Conservation (phyloP, 495 filamentous ascomycete genomes). For the Hypomontagnella submonticulosa region DNA sequence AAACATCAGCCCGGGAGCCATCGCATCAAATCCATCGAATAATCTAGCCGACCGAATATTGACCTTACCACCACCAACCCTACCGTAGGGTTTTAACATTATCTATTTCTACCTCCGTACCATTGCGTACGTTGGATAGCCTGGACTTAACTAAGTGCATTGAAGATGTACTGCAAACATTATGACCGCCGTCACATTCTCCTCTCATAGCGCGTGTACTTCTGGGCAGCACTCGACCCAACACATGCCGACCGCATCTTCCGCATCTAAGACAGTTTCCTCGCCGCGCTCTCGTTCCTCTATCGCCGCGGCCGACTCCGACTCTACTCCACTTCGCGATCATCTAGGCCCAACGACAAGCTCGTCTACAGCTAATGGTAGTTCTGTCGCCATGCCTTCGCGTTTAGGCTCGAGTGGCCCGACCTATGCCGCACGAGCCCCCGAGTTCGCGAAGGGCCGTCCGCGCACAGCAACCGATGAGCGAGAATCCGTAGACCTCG, state of each 20-base stretch:
- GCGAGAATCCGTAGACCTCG: conserved; percentile 38
- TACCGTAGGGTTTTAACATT: not conserved
- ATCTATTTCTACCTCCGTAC: not conserved
- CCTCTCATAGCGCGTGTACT: conserved; percentile 37
- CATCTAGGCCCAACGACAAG: conserved; percentile 13
- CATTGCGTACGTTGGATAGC: not conserved
- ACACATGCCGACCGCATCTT: conserved; percentile 25
- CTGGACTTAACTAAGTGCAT: conserved; percentile 18
- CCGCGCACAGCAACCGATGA: conserved; percentile 42
- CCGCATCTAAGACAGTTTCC: conserved; percentile 17
- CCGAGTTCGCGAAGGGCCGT: conserved; percentile 34
- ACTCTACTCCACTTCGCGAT: conserved; percentile 12
- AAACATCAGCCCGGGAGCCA: conserved; percentile 32
- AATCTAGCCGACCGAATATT: conserved; percentile 17
- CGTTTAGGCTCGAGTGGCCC: conserved; percentile 33
- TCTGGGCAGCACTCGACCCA: conserved; percentile 29
- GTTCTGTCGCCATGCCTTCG: conserved; percentile 38
- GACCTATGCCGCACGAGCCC: conserved; percentile 21
- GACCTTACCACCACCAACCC: conserved; percentile 14
- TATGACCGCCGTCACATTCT: conserved; percentile 39
- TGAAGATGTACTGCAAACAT: conserved; percentile 35
- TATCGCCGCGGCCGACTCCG: conserved; percentile 4
- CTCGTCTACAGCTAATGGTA: conserved; percentile 21
- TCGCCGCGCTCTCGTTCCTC: conserved; percentile 10
- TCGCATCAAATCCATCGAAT: conserved; percentile 29